Evolutionary conservation across 179 eudicot species (phyloP).

Genomic region (Silene noctiflora): DNA sequence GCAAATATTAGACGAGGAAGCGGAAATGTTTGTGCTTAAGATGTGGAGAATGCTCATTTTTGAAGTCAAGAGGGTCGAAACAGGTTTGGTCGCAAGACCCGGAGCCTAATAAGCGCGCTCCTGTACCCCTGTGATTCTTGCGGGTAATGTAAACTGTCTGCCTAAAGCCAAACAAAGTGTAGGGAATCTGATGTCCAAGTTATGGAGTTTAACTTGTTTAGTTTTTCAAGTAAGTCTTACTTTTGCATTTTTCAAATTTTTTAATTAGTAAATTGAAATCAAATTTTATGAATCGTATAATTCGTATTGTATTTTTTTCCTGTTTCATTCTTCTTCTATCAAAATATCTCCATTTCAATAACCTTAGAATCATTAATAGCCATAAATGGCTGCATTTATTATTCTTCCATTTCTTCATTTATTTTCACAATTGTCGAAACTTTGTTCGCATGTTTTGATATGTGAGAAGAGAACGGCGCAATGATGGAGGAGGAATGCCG

Average conservation of each 20-base stretch:
- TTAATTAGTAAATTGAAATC: slow-evolving; percentile 22
- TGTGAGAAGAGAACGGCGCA: too few relatives aligned
- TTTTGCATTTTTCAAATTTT: background rate
- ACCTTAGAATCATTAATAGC: background rate
- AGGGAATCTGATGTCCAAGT: slow-evolving; percentile 10
- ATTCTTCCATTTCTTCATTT: background rate
- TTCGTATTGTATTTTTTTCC: background rate
- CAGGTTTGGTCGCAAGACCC: slow-evolving; percentile 59
- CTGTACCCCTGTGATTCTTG: background rate
- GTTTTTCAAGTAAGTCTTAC: background rate
- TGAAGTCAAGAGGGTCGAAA: slow-evolving; percentile 84
- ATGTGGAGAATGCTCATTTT: slow-evolving; percentile 99
- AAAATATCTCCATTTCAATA: background rate
- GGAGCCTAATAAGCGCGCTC: slow-evolving; percentile 33
- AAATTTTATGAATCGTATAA: background rate
- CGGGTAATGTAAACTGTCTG: slow-evolving; percentile 15
- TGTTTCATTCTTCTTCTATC: background rate
- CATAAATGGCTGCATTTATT: background rate
- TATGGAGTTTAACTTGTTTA: background rate
- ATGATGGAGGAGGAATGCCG: too few relatives aligned
- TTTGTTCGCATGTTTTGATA: too few relatives aligned
- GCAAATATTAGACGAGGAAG: slow-evolving; percentile 86
- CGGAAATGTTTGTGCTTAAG: slow-evolving; percentile 98
- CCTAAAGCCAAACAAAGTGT: slow-evolving; percentile 12
- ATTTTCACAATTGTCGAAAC: background rate